Percentiles rank a stretch among this genome's conserved stretches.
Conservation (phyloP, 2,329 filamentous ascomycete genomes). For the Xylaria sp. region DNA sequence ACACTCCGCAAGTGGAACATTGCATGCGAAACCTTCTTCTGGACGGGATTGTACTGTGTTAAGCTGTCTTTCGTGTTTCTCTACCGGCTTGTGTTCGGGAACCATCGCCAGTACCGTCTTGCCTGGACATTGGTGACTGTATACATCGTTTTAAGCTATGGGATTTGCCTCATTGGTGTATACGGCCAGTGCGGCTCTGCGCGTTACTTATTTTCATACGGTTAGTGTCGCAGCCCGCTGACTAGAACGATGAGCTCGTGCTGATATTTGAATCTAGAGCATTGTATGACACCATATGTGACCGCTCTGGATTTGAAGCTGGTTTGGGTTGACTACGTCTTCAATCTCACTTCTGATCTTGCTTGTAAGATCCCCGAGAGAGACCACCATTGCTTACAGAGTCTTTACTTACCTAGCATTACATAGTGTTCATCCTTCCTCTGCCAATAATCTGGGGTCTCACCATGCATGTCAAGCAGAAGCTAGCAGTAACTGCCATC, state of each 20-base stretch:
- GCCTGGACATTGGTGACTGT: not conserved
- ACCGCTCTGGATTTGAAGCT: conserved; percentile 26
- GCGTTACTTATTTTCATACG: conserved; percentile 32
- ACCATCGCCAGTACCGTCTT: not conserved
- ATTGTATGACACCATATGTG: conserved; percentile 35
- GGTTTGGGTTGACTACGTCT: conserved; percentile 38
- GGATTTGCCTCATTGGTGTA: conserved; percentile 38
- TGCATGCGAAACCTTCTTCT: conserved; percentile 32
- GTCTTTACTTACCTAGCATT: conserved; percentile 1
- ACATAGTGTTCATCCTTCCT: conserved; percentile 35
- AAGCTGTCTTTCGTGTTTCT: conserved; percentile 42
- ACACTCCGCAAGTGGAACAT: conserved; percentile 35
- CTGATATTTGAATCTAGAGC: conserved; percentile 5
- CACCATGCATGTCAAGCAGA: conserved; percentile 34
- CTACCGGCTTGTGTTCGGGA: conserved; percentile 18
- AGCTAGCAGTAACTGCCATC: conserved; percentile 35
- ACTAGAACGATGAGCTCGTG: not conserved
- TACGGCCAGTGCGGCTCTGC: conserved; percentile 39
- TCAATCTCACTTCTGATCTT: conserved; percentile 37
- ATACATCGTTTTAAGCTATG: conserved; percentile 37
- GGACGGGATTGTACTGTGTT: conserved; percentile 35
- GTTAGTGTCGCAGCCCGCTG: conserved; percentile 6
- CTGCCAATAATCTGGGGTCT: conserved; percentile 38
- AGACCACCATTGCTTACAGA: not conserved
- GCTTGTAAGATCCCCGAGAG: conserved; percentile 19